These are phyloP conservation scores for Diaporthe citri DNA, from an alignment of 2,329 filamentous ascomycete genomes.

Conservation along the genomic window DNA sequence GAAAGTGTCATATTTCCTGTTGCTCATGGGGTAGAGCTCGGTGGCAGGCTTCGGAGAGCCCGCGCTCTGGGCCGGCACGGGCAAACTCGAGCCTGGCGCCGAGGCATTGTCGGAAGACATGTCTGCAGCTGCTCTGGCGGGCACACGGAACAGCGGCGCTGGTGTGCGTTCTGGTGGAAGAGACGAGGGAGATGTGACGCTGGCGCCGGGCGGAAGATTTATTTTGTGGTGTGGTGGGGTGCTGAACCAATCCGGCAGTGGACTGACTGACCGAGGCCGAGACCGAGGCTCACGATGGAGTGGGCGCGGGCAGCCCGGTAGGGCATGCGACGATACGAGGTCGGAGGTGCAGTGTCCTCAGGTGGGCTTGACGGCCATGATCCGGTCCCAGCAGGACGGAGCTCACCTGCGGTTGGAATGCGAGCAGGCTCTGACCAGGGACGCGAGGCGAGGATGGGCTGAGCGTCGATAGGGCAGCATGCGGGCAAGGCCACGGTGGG, in stretches of 20 bases:
- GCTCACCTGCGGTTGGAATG: not conserved
- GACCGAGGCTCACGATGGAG: constrained; percentile 8
- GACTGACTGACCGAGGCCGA: not conserved
- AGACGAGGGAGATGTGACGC: not conserved
- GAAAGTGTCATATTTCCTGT: constrained; percentile 82
- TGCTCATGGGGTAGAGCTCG: constrained; percentile 77
- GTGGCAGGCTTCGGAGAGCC: constrained; percentile 52
- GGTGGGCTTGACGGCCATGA: constrained; percentile 8
- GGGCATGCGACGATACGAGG: not conserved
- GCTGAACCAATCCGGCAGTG: constrained; percentile 8
- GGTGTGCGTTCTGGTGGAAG: not conserved
- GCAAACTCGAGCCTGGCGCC: constrained; percentile 29
- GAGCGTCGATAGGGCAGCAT: not conserved
- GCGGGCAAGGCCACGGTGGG: not conserved
- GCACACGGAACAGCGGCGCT: constrained; percentile 33
- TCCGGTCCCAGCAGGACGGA: not conserved
- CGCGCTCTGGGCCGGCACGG: constrained; percentile 44
- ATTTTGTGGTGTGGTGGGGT: constrained; percentile 12
- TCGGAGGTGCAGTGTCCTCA: not conserved
- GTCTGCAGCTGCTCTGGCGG: not conserved
- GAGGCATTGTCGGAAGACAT: constrained; percentile 37
- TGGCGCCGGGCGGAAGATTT: not conserved
- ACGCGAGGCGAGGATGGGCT: not conserved
- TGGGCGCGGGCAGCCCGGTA: not conserved
- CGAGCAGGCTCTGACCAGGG: not conserved